Evolutionary conservation across 2,329 filamentous ascomycete genomes (phyloP).

Genomic region (Neonectria hederae): DNA sequence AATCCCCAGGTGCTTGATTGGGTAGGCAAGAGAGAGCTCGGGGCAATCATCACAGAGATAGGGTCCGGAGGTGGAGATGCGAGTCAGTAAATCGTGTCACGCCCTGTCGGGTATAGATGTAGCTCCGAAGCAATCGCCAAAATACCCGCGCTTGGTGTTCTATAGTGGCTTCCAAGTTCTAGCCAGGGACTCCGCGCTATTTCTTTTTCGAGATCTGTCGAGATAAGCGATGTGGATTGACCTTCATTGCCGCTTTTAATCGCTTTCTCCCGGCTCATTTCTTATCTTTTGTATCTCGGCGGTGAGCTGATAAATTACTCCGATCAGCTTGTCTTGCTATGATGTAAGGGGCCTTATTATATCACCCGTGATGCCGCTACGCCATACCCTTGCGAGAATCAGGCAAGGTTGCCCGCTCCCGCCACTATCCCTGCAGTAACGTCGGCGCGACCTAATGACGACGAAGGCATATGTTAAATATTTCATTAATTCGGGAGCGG

Average conservation of each 20-base stretch:
- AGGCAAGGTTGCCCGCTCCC: too few relatives aligned
- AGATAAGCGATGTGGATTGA: background rate
- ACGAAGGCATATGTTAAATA: too few relatives aligned
- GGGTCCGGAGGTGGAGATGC: conserved; percentile 6
- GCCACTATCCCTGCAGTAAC: too few relatives aligned
- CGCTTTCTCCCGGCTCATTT: conserved; percentile 14
- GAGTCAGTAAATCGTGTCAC: conserved; percentile 3
- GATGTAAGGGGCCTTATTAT: background rate
- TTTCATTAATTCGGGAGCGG: too few relatives aligned
- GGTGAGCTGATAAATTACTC: background rate
- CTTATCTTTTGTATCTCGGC: conserved; percentile 10
- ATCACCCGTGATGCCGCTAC: background rate
- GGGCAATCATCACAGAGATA: conserved; percentile 6
- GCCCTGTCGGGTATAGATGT: conserved; percentile 12
- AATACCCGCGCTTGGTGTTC: background rate
- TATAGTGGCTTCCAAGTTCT: conserved; percentile 3
- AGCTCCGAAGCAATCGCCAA: conserved; percentile 7
- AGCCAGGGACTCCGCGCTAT: conserved; percentile 1
- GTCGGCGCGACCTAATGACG: too few relatives aligned
- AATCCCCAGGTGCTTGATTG: conserved; percentile 16
- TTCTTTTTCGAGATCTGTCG: background rate
- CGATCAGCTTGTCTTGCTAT: background rate
- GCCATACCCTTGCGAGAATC: background rate
- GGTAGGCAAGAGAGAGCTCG: conserved; percentile 2
- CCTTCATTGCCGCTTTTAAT: conserved; percentile 1